Evolutionary conservation across 768 basidiomycete genomes (phyloP), one percentile per base, ranked within the genome.

Genomic region (Kondoa malvinella): DNA sequence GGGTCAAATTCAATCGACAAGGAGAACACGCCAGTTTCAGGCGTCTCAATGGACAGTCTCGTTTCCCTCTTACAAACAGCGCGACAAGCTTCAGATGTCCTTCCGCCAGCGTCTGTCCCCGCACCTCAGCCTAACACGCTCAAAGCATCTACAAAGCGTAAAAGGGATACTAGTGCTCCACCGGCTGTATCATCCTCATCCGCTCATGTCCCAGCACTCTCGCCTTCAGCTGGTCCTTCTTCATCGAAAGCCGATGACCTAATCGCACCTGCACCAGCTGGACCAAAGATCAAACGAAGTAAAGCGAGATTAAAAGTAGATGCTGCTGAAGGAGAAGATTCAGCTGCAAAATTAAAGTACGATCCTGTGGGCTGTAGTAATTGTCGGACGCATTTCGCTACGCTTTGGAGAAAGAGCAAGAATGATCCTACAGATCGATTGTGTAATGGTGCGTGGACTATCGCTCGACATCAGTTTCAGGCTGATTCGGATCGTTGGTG

Each of bases 321-420:
- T 21, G 27, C 61, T 27, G 30, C 16, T 3, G 61, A 17, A 16
- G 58, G 58, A 25, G 14, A 25, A 31, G 58, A 25, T 31, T 4
- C 8, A 31, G 58, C 12, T 4, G 3, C 14, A 17, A 63, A 63
- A 29, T 3, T 16, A 8, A 63, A 63, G 61, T 63, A 30, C 32
- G 61, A 63, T 32, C 16, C 16, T 27, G n/a, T 27, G 3, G 61
- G 61, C 32, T 63, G 61, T 33, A 30, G 8, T 8, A 63, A 63
- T 33, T 63, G 61, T 32, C 8, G 14, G 27, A 63, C 61, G 61
- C 61, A 63, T 33, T 63, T 8, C 12, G 27, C 61, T 17, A 63
- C 15, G 14, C 16, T 63, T 16, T 63, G 61, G 61, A 27, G 61
- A 16, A 63, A 63, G 61, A 27, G 30, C 8, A 63, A 63, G 61